These are phyloP conservation scores for Botrytis sinoallii DNA, from an alignment of 2,329 filamentous ascomycete genomes.

Conservation along the genomic window DNA sequence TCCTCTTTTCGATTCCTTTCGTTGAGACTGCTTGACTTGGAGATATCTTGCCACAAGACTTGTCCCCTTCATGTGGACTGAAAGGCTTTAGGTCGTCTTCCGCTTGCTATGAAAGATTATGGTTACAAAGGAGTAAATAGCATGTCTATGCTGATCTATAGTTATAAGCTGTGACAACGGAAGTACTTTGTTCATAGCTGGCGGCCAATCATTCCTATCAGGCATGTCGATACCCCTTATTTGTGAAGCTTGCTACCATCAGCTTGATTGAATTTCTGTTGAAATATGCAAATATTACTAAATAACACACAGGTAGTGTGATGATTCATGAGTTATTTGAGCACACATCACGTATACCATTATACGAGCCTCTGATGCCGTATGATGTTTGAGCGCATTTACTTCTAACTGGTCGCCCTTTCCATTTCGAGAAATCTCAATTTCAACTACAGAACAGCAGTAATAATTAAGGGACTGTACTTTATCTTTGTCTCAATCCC, in stretches of 20 bases:
- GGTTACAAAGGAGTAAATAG: neutral
- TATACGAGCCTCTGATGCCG: neutral
- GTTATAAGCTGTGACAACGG: neutral
- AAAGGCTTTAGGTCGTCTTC: neutral
- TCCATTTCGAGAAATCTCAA: neutral
- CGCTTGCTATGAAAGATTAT: too few relatives aligned
- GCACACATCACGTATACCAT: neutral
- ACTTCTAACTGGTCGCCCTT: neutral
- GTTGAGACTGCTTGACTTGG: neutral
- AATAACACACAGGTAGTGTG: too few relatives aligned
- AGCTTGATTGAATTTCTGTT: neutral
- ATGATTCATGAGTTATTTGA: neutral
- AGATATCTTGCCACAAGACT: neutral
- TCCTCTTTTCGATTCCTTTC: neutral
- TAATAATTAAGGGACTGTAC: neutral
- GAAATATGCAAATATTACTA: neutral
- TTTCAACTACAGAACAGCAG: neutral
- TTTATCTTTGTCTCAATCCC: neutral
- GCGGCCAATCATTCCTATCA: neutral
- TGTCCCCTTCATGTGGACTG: neutral
- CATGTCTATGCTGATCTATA: neutral
- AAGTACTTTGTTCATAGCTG: neutral
- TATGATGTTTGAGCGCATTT: neutral
- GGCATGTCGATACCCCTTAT: neutral
- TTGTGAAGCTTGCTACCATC: neutral